These are phyloP conservation scores for Hansfordia pulvinata DNA, from an alignment of 2,329 filamentous ascomycete species.

Conservation along the genomic window DNA sequence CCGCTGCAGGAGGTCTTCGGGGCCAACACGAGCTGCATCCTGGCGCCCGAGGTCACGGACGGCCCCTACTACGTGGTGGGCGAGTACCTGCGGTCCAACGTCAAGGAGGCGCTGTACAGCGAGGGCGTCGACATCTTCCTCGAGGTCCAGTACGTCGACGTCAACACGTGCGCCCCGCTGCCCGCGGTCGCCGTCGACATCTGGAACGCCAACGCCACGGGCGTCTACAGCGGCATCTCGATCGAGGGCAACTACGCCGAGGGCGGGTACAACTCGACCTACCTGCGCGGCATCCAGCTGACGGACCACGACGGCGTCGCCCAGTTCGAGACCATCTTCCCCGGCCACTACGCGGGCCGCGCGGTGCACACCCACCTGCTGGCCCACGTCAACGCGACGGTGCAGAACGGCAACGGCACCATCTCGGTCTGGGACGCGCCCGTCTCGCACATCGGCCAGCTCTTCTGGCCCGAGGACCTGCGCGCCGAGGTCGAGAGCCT, in stretches of 20 bases:
- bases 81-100: constrained; percentile 28
- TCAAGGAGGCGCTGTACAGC: constrained; percentile 23
- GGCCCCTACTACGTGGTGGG: constrained; percentile 30
- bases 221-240: constrained; percentile 22
- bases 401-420: constrained; percentile 5
- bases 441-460: constrained; percentile 17
- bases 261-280: constrained; percentile 24
- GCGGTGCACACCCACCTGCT: constrained; percentile 27
- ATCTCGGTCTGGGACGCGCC: constrained; percentile 8
- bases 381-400: constrained; percentile 15
- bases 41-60: constrained; percentile 20
- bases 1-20: constrained; percentile 19
- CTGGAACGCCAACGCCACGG: constrained; percentile 22
- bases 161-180: constrained; percentile 27
- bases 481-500: constrained; percentile 14
- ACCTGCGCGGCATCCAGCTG: constrained; percentile 32
- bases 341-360: constrained; percentile 24
- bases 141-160: constrained; percentile 30
- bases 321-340: constrained; percentile 30
- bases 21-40: constrained; percentile 20
- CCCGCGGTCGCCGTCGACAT: constrained; percentile 13
- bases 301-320: constrained; percentile 32
- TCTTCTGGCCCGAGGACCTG: constrained; percentile 18
- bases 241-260: constrained; percentile 11
- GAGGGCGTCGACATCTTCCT: constrained; percentile 28